phyloP scores from a whole-genome alignment of 164 flowering plant species.

The Aristolochia contorta region DNA sequence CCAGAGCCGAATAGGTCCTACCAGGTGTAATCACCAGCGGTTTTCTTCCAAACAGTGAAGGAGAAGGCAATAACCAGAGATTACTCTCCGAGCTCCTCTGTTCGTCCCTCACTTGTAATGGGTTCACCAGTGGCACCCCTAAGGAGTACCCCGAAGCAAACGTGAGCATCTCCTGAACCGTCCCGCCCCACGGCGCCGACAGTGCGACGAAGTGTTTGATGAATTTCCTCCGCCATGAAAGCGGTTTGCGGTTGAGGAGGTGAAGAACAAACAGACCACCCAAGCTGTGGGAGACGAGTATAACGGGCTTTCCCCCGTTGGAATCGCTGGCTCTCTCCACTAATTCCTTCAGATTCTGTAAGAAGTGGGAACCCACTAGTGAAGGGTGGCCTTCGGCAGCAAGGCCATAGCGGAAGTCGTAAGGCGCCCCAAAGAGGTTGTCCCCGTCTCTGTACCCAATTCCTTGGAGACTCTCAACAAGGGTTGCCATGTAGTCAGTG shows the following conservation, averaged over 20 bases:
- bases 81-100: conserved; percentile 90
- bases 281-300: conserved; percentile 75
- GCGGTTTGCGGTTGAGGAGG: conserved; percentile 54
- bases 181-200: conserved; percentile 89
- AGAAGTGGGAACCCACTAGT: conserved; percentile 49
- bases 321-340: conserved; percentile 52
- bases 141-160: conserved; percentile 82
- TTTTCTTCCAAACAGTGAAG: conserved; percentile 24
- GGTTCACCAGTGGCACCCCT: conserved; percentile 72
- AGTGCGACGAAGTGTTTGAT: conserved; percentile 70
- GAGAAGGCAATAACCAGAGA: conserved; percentile 81
- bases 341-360: conserved; percentile 48
- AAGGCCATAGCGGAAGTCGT: conserved; percentile 81
- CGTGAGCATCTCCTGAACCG: conserved; percentile 64
- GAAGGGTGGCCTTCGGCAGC: conserved; percentile 61
- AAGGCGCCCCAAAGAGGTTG: conserved; percentile 85
- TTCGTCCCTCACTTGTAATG: conserved; percentile 58
- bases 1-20: conserved; percentile 30
- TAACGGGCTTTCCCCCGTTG: conserved; percentile 65
- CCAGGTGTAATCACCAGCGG: conserved; percentile 45
- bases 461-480: conserved; percentile 48
- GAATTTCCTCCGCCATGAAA: conserved; percentile 47
- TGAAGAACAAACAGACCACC: conserved; percentile 75
- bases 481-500: conserved; percentile 65
- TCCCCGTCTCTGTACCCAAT: conserved; percentile 52